phyloP scores from a whole-genome alignment of 106 monocot genomes.

The Posidonia australis region DNA sequence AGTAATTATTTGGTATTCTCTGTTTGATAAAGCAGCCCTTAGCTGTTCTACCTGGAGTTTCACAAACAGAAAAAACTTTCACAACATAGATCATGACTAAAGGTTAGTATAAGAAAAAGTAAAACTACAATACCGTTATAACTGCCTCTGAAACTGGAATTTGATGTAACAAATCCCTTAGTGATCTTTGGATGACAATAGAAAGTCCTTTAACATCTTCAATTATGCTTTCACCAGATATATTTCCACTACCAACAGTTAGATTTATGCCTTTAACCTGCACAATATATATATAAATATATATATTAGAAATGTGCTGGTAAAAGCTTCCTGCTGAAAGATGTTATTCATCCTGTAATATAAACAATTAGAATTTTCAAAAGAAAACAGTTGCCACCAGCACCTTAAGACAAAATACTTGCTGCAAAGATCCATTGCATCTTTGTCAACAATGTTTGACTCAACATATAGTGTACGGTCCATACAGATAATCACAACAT shows the following conservation, averaged over 20 bases:
- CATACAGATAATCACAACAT: no score
- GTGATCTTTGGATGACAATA: conserved; percentile 56
- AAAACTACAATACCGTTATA: conserved; percentile 41
- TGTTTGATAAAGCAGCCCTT: conserved; percentile 75
- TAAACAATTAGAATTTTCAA: no score
- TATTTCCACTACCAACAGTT: conserved; percentile 47
- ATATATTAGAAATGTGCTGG: background rate
- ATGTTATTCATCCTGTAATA: no score
- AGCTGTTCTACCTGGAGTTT: conserved; percentile 52
- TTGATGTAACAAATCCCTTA: conserved; percentile 81
- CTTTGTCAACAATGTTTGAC: no score
- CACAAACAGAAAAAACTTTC: background rate
- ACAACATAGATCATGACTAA: background rate
- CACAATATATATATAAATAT: conserved; percentile 2
- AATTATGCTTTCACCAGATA: conserved; percentile 82
- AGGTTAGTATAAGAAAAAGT: background rate
- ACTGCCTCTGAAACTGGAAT: conserved; percentile 54
- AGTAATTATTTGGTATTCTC: conserved; percentile 88
- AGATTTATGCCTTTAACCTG: conserved; percentile 88
- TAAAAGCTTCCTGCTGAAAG: no score
- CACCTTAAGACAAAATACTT: no score
- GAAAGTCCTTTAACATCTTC: conserved; percentile 86
- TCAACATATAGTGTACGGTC: no score
- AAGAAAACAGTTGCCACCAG: no score
- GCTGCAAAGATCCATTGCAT: no score